phyloP scores from a whole-genome alignment of 805 yeast genomes.

The Saccharomycopsis fodiens region DNA sequence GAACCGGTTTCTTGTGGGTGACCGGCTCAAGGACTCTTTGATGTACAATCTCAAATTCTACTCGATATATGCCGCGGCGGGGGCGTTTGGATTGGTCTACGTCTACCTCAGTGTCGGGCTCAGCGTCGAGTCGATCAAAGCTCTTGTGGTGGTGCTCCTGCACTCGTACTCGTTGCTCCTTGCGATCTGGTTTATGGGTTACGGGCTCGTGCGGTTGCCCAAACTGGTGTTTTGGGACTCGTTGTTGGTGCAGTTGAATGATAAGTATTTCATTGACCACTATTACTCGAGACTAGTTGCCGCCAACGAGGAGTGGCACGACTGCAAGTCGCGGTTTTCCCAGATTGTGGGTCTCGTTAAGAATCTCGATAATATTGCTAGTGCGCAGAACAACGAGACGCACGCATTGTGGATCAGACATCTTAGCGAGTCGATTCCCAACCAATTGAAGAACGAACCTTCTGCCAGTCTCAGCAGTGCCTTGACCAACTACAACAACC shows the following conservation, averaged over 20 bases:
- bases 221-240: slow-evolving; percentile 29
- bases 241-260: slow-evolving; percentile 31
- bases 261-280: slow-evolving; percentile 26
- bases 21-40: slow-evolving; percentile 49
- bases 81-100: slow-evolving; percentile 50
- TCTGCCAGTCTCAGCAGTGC: slow-evolving; percentile 3
- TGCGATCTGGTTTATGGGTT: slow-evolving; percentile 80
- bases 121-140: slow-evolving; percentile 47
- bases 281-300: slow-evolving; percentile 50
- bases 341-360: slow-evolving; percentile 31
- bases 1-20: slow-evolving; percentile 47
- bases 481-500: slow-evolving; percentile 18
- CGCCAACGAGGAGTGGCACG: slow-evolving; percentile 53
- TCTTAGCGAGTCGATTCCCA: slow-evolving; percentile 24
- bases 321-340: slow-evolving; percentile 50
- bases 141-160: slow-evolving; percentile 64
- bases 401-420: slow-evolving; percentile 58
- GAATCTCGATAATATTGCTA: slow-evolving; percentile 10
- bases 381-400: slow-evolving; percentile 9
- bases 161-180: slow-evolving; percentile 69
- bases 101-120: slow-evolving; percentile 49
- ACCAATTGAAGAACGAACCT: neutral
- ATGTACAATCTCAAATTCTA: slow-evolving; percentile 54
- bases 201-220: slow-evolving; percentile 67
- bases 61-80: slow-evolving; percentile 43